Percentiles rank a stretch among this genome's conserved stretches.
These are phyloP conservation scores for Phytophthora cajani DNA, from an alignment of 352 stramenopile genomes.

Conservation along the genomic window DNA sequence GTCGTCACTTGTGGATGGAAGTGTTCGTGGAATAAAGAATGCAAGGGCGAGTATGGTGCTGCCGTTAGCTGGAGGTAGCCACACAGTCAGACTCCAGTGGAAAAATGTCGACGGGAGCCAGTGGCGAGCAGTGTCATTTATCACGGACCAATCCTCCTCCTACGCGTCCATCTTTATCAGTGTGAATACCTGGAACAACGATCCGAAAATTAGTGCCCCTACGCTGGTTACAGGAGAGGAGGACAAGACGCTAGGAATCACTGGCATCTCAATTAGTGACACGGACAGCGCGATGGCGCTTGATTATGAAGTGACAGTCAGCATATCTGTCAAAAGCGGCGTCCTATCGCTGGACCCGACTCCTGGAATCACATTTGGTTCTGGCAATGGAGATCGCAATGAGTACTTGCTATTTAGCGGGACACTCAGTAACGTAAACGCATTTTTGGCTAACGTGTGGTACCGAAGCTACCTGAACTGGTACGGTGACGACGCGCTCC, in stretches of 20 bases:
- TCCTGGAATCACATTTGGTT: conserved; percentile 66
- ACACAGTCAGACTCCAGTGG: conserved; percentile 76
- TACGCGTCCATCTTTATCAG: conserved; percentile 76
- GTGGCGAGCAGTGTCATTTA: conserved; percentile 74
- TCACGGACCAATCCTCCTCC: conserved; percentile 69
- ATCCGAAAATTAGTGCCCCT: conserved; percentile 57
- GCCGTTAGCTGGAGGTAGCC: conserved; percentile 55
- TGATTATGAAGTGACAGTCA: conserved; percentile 69
- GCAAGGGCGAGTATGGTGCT: conserved; percentile 73
- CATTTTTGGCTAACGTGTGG: conserved; percentile 48
- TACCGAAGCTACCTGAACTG: conserved; percentile 78
- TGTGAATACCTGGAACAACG: conserved; percentile 77
- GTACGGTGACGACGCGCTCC: conserved; percentile 71
- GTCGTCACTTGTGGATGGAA: conserved; percentile 72
- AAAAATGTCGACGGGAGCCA: conserved; percentile 75
- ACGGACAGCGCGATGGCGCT: conserved; percentile 54
- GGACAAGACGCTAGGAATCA: conserved; percentile 55
- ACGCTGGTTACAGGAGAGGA: conserved; percentile 46
- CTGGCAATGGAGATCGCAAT: conserved; percentile 53
- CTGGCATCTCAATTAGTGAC: conserved; percentile 55
- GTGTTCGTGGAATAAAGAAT: conserved; percentile 76
- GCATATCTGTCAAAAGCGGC: conserved; percentile 62
- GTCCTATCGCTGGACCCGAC: conserved; percentile 59
- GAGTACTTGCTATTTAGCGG: conserved; percentile 75
- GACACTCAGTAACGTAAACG: conserved; percentile 64